phyloP scores from a whole-genome alignment of 1,284 basidiomycete genomes.

The Mrakiaceae sp. region DNA sequence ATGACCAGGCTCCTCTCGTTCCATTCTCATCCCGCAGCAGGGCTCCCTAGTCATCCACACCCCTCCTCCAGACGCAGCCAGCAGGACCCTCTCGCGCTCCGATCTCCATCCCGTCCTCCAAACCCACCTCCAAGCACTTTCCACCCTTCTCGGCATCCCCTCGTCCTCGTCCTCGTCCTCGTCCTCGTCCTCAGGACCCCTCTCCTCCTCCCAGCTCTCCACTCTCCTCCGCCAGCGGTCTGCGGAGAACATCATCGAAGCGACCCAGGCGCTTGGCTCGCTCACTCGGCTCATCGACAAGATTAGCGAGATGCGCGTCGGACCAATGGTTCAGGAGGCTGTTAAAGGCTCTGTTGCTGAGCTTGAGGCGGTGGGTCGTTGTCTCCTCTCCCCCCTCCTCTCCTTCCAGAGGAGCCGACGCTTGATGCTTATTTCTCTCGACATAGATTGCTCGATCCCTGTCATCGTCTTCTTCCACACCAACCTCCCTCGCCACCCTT shows the following conservation, averaged over 20 bases:
- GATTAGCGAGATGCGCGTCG: conserved; percentile 83
- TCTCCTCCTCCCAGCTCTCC: conserved; percentile 48
- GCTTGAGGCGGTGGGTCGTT: conserved; percentile 53
- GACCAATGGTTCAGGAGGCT: conserved; percentile 57
- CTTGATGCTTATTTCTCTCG: conserved; percentile 37
- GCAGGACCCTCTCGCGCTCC: neutral
- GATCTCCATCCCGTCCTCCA: neutral
- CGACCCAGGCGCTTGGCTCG: conserved; percentile 61
- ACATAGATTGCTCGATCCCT: neutral
- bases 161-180: neutral
- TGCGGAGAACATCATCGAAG: conserved; percentile 54
- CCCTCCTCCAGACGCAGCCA: conserved; percentile 25
- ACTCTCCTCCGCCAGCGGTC: conserved; percentile 60
- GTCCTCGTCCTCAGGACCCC: neutral
- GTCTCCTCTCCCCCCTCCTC: neutral
- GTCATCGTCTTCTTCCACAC: neutral
- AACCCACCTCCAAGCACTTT: conserved; percentile 4
- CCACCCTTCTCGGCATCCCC: conserved; percentile 9
- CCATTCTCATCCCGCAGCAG: conserved; percentile 90
- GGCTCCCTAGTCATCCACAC: conserved; percentile 81
- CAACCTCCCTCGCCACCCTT: conserved; percentile 36
- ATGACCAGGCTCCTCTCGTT: conserved; percentile 23
- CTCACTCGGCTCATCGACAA: conserved; percentile 70
- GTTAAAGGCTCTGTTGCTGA: conserved; percentile 56
- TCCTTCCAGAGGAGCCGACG: neutral